Evolutionary conservation across 1,284 basidiomycete genomes (phyloP), one percentile per base, ranked within the genome.

Genomic region (Sporisorium iseilematis-ciliati): DNA sequence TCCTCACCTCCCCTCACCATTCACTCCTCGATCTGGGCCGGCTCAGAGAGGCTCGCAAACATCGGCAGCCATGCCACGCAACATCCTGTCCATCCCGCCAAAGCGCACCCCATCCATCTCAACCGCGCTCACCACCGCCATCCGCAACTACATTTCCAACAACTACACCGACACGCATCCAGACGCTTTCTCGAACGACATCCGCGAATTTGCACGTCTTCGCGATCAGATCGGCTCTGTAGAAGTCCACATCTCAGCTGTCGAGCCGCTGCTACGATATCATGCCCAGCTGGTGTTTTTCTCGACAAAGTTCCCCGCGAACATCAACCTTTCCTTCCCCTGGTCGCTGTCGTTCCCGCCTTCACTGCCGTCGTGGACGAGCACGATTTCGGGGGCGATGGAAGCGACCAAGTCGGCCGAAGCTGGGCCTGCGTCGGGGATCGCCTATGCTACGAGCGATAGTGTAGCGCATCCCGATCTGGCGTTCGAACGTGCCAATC

Each of bases 211-310:
- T 89, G 90, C 91, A 55, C 83, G 86, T 5, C 87, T 95, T 57
- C 88, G 95, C 38, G 90, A 82, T 26, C 52, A 65, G n/a, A 57
- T 75, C 48, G n/a, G 56, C 38, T 89, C 56, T 88, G 87, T 91
- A 4, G 93, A 93, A 45, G 79, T 84, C 2, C 87, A 88, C 70
- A 81, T 71, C 21, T 57, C 73, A 7, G 43, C 60, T 7, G 58
- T 71, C 33, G 67, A 75, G 23, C 33, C 57, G 2, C 25, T 65
- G 16, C 59, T 75, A 4, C 59, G 93, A 63, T 97, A 97, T 82
- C 91, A 95, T 77, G 93, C 94, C 3, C 94, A 96, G 85, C 90
- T 97, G 46, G 88, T 89, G 2, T 93, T 92, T 72, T 89, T 95
- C 26, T 86, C 92, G 45, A 90, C 89, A 7, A 92, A 92, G 80